phyloP scores from a whole-genome alignment of 1,284 basidiomycete genomes.

The Chalciporus sp. region DNA sequence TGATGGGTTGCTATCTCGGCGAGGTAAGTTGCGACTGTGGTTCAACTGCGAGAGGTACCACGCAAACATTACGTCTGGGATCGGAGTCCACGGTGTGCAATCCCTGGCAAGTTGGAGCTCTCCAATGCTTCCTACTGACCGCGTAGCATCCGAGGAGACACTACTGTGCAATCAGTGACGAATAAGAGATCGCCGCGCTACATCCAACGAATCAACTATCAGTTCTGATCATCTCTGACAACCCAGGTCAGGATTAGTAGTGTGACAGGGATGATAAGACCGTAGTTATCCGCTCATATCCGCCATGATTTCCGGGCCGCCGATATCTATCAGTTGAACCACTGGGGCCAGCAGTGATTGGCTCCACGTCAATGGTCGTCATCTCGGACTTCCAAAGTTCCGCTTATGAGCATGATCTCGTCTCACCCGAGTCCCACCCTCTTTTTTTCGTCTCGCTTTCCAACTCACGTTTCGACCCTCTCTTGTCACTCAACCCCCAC shows the following conservation, averaged over 20 bases:
- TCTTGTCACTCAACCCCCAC: conserved; percentile 5
- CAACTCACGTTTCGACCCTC: neutral
- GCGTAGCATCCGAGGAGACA: neutral
- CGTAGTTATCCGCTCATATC: too few species aligned
- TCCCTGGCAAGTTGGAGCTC: neutral
- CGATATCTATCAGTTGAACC: neutral
- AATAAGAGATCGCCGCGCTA: too few species aligned
- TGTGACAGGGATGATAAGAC: too few species aligned
- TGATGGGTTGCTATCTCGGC: too few species aligned
- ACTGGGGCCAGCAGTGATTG: conserved; percentile 9
- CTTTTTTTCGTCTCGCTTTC: conserved; percentile 3
- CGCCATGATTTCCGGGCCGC: too few species aligned
- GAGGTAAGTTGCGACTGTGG: neutral
- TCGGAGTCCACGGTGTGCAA: neutral
- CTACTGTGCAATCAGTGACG: too few species aligned
- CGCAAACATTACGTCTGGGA: neutral
- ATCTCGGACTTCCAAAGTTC: conserved; percentile 24
- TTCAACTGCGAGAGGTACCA: neutral
- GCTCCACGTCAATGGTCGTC: conserved; percentile 9
- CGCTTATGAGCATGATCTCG: neutral
- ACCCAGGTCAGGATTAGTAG: too few species aligned
- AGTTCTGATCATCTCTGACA: neutral
- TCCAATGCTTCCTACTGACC: neutral
- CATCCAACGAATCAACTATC: too few species aligned
- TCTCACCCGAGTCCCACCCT: conserved; percentile 1